A percentile compares a stretch with the other conserved stretches of the same genome.
These are phyloP conservation scores for Apodospora peruviana DNA, from an alignment of 495 filamentous ascomycete genomes.

Conservation along the genomic window DNA sequence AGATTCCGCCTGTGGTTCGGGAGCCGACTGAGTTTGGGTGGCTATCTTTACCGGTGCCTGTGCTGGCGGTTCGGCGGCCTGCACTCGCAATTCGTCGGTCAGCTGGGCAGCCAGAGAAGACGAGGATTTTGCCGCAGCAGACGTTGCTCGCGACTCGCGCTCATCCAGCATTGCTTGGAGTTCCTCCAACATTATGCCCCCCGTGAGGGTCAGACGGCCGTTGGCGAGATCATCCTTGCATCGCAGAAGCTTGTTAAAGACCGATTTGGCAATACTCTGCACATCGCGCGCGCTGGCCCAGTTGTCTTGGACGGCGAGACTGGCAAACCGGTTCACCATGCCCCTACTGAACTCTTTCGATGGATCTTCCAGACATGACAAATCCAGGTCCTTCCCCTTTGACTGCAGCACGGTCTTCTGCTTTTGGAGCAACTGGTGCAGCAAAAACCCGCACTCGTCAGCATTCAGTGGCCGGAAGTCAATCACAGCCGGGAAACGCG, in stretches of 20 bases:
- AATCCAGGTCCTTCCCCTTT: constrained; percentile 28
- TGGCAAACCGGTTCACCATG: constrained; percentile 33
- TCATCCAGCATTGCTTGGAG: constrained; percentile 44
- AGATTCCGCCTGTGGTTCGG: no score
- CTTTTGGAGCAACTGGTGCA: constrained; percentile 17
- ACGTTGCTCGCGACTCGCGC: constrained; percentile 22
- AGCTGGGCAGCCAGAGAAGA: neutral
- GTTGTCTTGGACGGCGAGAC: constrained; percentile 38
- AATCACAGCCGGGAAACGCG: constrained; percentile 56
- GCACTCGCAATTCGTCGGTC: neutral
- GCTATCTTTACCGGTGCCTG: neutral
- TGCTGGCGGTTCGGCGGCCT: neutral
- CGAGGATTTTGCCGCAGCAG: neutral
- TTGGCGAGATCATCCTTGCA: constrained; percentile 17
- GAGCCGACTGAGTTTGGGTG: neutral
- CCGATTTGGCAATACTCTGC: constrained; percentile 46
- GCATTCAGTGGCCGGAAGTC: constrained; percentile 42
- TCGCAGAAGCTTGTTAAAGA: constrained; percentile 42
- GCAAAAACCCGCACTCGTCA: constrained; percentile 40
- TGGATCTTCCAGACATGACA: constrained; percentile 28
- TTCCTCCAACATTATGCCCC: constrained; percentile 29
- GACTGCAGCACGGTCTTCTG: constrained; percentile 17
- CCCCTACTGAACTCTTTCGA: constrained; percentile 10
- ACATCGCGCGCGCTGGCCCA: constrained; percentile 72
- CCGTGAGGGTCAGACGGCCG: constrained; percentile 17